phyloP scores from a whole-genome alignment of 2,329 filamentous ascomycete genomes.

The Botrytis aclada region DNA sequence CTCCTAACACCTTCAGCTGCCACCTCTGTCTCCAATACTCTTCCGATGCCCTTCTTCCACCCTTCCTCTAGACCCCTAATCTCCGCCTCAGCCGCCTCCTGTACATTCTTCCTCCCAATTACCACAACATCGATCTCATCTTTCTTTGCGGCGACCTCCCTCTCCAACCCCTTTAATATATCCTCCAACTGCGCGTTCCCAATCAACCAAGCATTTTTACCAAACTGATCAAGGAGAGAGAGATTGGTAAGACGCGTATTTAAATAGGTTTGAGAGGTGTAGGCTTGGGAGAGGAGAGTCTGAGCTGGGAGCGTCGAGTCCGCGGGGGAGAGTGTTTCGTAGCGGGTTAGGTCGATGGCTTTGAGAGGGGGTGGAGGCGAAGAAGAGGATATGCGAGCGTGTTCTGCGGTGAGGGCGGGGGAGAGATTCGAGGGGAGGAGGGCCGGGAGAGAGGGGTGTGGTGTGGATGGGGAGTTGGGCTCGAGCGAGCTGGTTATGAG shows the following conservation, averaged over 20 bases:
- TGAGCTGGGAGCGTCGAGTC: slow-evolving; percentile 48
- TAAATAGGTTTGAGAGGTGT: slow-evolving; percentile 57
- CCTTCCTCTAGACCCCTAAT: slow-evolving; percentile 69
- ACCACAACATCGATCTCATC: slow-evolving; percentile 72
- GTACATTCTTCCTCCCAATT: slow-evolving; percentile 62
- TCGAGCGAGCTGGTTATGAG: slow-evolving; percentile 66
- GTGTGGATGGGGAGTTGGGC: slow-evolving; percentile 38
- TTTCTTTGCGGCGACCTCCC: slow-evolving; percentile 66
- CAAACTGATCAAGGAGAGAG: slow-evolving; percentile 41
- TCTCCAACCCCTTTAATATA: slow-evolving; percentile 66
- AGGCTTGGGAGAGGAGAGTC: slow-evolving; percentile 47
- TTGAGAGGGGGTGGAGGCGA: slow-evolving; percentile 47
- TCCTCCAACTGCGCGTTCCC: slow-evolving; percentile 78
- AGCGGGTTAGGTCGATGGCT: slow-evolving; percentile 74
- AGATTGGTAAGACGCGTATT: slow-evolving; percentile 37
- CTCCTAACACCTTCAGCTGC: slow-evolving; percentile 70
- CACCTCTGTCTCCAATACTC: slow-evolving; percentile 81
- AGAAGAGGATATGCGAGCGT: slow-evolving; percentile 38
- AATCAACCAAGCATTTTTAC: slow-evolving; percentile 89
- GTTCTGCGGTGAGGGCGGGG: slow-evolving; percentile 63
- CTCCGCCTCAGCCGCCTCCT: slow-evolving; percentile 71
- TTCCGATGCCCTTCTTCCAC: slow-evolving; percentile 76
- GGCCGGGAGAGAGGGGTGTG: slow-evolving; percentile 52
- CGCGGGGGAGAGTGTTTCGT: slow-evolving; percentile 61
- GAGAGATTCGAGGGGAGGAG: slow-evolving; percentile 59